phyloP scores from a whole-genome alignment of 192 early-diverging fungal genomes.

The Umbelopsis ramanniana region DNA sequence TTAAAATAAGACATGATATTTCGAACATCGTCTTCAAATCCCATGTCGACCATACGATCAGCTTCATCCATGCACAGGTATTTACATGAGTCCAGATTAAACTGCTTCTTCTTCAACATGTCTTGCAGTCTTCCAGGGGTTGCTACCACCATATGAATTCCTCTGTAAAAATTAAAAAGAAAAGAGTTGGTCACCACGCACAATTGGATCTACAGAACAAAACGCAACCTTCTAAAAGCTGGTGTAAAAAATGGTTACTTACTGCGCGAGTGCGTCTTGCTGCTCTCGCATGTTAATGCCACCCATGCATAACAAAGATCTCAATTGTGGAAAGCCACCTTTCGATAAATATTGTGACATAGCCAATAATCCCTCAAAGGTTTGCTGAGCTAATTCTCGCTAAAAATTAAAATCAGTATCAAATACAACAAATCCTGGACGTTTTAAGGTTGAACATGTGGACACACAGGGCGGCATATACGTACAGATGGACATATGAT shows the following conservation, averaged over 20 bases:
- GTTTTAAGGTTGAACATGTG: background rate
- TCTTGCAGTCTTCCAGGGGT: constrained; percentile 95
- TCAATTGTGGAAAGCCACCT: constrained; percentile 73
- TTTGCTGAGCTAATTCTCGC: constrained; percentile 96
- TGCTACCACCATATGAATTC: constrained; percentile 94
- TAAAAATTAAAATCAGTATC: constrained; percentile 21
- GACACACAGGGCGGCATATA: background rate
- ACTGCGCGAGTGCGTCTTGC: constrained; percentile 64
- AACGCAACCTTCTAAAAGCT: background rate
- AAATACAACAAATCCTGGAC: constrained; percentile 18
- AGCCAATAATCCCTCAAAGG: constrained; percentile 79
- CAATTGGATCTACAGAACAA: no score
- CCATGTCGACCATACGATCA: constrained; percentile 98
- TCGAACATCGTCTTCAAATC: constrained; percentile 96
- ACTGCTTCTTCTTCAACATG: constrained; percentile 84
- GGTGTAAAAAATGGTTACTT: constrained; percentile 19
- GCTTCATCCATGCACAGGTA: constrained; percentile 97
- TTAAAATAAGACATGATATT: constrained; percentile 95
- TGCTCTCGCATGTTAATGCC: constrained; percentile 95
- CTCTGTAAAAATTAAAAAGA: constrained; percentile 58
- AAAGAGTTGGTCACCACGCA: background rate
- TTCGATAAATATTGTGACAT: constrained; percentile 64
- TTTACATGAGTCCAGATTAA: constrained; percentile 88
- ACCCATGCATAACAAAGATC: constrained; percentile 89
- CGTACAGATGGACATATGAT: constrained; percentile 92